phyloP scores from a whole-genome alignment of 2,329 filamentous ascomycete species.

The Monosporascus ibericus region DNA sequence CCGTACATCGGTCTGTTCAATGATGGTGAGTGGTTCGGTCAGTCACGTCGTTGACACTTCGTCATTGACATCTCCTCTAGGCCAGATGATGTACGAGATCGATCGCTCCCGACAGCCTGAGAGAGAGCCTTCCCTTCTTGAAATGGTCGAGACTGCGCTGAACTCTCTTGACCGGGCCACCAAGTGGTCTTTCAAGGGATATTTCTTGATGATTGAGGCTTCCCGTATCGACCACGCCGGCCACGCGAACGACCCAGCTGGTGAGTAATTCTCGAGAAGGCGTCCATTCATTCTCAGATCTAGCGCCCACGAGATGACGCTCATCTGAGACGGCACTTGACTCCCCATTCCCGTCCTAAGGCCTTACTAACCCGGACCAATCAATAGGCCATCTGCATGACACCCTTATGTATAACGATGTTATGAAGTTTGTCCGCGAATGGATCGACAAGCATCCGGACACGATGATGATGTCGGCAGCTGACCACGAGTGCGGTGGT shows the following conservation, averaged over 20 bases:
- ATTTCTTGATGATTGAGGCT: slow-evolving; percentile 35
- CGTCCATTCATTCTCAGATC: too few relatives aligned
- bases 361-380: not conserved
- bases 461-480: slow-evolving; percentile 32
- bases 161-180: slow-evolving; percentile 29
- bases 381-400: slow-evolving; percentile 39
- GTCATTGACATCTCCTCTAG: slow-evolving; percentile 1
- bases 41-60: not conserved
- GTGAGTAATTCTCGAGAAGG: not conserved
- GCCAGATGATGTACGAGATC: slow-evolving; percentile 28
- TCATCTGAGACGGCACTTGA: too few relatives aligned
- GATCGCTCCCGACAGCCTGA: slow-evolving; percentile 25
- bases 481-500: slow-evolving; percentile 35
- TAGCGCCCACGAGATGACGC: too few relatives aligned
- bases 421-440: slow-evolving; percentile 28
- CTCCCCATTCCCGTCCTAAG: too few relatives aligned
- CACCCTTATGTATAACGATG: slow-evolving; percentile 33
- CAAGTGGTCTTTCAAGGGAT: slow-evolving; percentile 26
- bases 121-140: slow-evolving; percentile 31
- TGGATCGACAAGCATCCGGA: slow-evolving; percentile 34
- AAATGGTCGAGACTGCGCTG: slow-evolving; percentile 33
- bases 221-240: slow-evolving; percentile 30
- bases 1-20: slow-evolving; percentile 35
- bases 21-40: slow-evolving; percentile 21
- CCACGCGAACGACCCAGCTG: slow-evolving; percentile 47